Base-by-base conservation (phyloP, 1,284 basidiomycete genomes). In the Trametes versicolor region DNA sequence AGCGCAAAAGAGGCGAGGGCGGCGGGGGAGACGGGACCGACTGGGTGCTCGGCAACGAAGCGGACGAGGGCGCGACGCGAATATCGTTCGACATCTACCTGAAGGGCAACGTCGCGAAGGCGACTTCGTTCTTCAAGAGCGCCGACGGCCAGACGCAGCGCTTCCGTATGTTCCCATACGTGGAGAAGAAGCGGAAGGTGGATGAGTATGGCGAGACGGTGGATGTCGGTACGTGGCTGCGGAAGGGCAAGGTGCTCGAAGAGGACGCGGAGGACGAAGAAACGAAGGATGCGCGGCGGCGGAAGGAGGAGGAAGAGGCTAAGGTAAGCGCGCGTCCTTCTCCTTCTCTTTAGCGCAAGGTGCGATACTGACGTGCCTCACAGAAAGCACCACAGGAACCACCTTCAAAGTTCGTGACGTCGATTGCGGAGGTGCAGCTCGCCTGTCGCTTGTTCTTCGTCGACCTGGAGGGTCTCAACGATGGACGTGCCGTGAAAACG, bases 131-230 rank as follows among this genome's bases (percentile, higher is more conserved):
- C 78, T 95, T 96, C 83, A 94, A 94, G 78, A 90, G 81, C 69
- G 83, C 86, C 39, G 89, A 84, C 60, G 84, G 81, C 34, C 90
- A 89, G 71, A 83, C 83, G 45, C 92, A 90, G 73, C 86, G 97
- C 48, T 99, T 94, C 77, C 86, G 98, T 70, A 98, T 99, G 94
- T 99, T 99, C 79, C 98, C 98, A 0, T 96, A 96, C 72, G 89
- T 98, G 43, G 97, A 99, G 79, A 92, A 95, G 76, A 96, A 94
- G 73, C 84, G 95, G 68, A 84, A 92, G 70, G 93, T 99, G 19
- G 98, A 99, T 76, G 93, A 94, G 68, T 99, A 96, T 76, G 98
- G 98, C 1, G 98, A 99, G 82, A 93, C 91, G 7, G 84, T 99
- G 51, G 97, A 99, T 77, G 91, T 96, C 23, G 96, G 90, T 36